Base-by-base conservation (phyloP, 192 early-diverging fungal genomes). In the Coemansia sp. region DNA sequence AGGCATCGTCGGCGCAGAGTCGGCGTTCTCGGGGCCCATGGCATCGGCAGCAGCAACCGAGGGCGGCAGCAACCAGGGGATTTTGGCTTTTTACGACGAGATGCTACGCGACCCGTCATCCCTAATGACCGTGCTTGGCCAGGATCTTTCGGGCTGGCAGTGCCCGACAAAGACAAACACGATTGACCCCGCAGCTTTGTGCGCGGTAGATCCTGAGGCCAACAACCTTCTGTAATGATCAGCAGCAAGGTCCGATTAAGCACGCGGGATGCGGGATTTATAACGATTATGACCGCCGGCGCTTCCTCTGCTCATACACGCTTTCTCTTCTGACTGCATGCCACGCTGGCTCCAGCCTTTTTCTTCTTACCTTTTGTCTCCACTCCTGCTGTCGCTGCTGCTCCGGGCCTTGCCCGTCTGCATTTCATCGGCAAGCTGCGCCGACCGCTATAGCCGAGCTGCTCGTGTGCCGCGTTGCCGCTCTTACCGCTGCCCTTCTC, bases 181-280 rank as follows among this genome's bases (percentile, higher is more conserved):
- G 58, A 80, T 80, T 45, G 77, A 80, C 45, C 77, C 77, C 35
- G 77, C 77, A 18, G 77, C 77, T 67, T 55, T 80, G 64, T 80
- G 77, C 65, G 77, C 77, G 50, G 77, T 80, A 19, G 77, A 80
- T 54, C 77, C 77, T n/a, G 77, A 80, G 24, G 30, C 77, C 58
- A 71, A 58, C 65, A 60, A 68, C 36, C 64, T 80, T 20, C 24
- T 58, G 57, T 58, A 47, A 58, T 39, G 34, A 34, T 20, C 55
- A 35, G 55, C 55, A 56, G 55, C 34, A 32, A 56, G 34, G 29
- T 56, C 18, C 20, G 39, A 42, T 42, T 36, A 14, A 34, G 55
- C 24, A 46, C 39, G 6, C 22, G 20, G 39, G 20, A 23, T 35
- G 39, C 57, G n/a, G 28, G 14, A 54, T n/a, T 27, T 16, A 25